These are phyloP conservation scores for Penicillium paradoxum DNA, from an alignment of 495 filamentous ascomycete genomes.

Conservation along the genomic window DNA sequence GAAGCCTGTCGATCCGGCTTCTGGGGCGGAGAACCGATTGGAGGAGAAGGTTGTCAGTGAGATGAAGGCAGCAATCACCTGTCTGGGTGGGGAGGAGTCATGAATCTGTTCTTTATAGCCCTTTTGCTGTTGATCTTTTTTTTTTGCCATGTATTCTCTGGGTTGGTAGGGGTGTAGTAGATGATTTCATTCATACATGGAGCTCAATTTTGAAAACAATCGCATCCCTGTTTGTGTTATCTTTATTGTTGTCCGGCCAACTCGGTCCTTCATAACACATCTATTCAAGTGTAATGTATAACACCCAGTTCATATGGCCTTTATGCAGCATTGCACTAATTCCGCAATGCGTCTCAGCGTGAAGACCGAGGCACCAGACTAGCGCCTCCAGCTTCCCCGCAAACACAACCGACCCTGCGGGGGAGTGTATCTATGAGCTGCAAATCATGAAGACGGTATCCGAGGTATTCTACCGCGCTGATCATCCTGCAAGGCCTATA, in stretches of 20 bases:
- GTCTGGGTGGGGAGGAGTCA: conserved; percentile 38
- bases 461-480: not conserved
- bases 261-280: no score
- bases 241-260: no score
- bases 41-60: conserved; percentile 70
- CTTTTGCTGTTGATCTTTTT: conserved; percentile 11
- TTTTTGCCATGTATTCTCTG: conserved; percentile 7
- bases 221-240: no score
- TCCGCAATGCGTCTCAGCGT: not conserved
- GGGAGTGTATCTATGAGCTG: conserved; percentile 9
- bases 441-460: conserved; percentile 4
- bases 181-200: conserved; percentile 8
- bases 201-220: no score
- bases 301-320: not conserved
- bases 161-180: conserved; percentile 16
- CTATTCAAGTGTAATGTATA: no score
- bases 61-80: conserved; percentile 45
- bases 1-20: conserved; percentile 35
- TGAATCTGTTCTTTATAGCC: conserved; percentile 23
- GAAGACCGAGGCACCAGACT: not conserved
- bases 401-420: conserved; percentile 29
- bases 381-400: conserved; percentile 17
- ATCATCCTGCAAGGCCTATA: not conserved
- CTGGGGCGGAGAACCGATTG: conserved; percentile 51
- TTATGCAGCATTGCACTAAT: not conserved